Base-by-base conservation (phyloP, 2,329 filamentous ascomycete species). In the Epichloe hybrida region DNA sequence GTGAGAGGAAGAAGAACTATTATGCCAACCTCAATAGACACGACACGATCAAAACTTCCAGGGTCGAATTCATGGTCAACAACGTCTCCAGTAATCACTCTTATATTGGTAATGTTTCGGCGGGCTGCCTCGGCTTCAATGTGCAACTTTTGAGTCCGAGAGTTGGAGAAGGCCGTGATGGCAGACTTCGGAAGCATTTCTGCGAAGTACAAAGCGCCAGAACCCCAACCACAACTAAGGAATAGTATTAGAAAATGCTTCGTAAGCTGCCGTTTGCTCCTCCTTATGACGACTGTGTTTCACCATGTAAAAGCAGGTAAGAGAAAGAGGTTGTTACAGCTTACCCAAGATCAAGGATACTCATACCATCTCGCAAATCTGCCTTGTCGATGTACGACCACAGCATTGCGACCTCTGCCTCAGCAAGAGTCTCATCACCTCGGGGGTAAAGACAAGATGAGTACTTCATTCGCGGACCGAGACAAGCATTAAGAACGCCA, bases 381-480 rank as follows among this genome's bases (percentile, higher is more conserved):
- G 80, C 81, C 59, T 77, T 77, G 56, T 79, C 70, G 1, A 84
- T 70, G 63, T 86, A 86, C 27, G 69, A 66, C 58, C 72, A 70
- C 61, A 86, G 64, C 83, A 86, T 86, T 3, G 74, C 76, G 44
- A 78, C 72, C 65, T 86, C 83, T 2, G 81, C 82, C 62, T 84
- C 71, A 2, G 70, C 81, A 49, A 86, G 65, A n/a, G 74, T 82
- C 67, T 82, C 77, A 53, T 69, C 67, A 15, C 79, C 80, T 53
- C 74, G 76, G 4, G 77, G 75, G 62, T 86, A 86, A 59, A 84
- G 67, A 61, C 79, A 83, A 55, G 71, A 74, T n/a, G 76, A 81
- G 63, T 86, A 87, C 72, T 86, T 86, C 81, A 86, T 86, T 50
- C 81, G 69, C 4, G 80, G 79, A 0, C 83, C 83, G 12, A 87